phyloP scores from a whole-genome alignment of 2,329 filamentous ascomycete species.

The Curvularia sp. region DNA sequence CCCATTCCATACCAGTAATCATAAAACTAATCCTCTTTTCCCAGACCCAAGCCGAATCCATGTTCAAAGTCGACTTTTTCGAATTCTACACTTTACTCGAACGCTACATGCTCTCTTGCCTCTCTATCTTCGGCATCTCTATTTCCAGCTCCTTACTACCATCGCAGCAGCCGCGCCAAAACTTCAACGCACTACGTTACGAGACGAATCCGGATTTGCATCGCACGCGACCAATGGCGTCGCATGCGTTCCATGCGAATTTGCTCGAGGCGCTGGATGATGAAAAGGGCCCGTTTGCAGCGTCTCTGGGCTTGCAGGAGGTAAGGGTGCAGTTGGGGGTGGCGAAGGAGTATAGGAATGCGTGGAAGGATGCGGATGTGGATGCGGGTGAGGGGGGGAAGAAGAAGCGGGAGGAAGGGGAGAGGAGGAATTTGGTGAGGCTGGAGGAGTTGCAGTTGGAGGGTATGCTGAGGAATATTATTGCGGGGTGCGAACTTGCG shows the following conservation, averaged over 20 bases:
- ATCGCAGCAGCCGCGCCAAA: conserved; percentile 13
- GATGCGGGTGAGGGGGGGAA: too few species aligned
- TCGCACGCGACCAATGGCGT: conserved; percentile 30
- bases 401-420: conserved; percentile 14
- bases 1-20: too few species aligned
- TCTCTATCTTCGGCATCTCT: conserved; percentile 67
- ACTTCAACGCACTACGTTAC: conserved; percentile 43
- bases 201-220: conserved; percentile 40
- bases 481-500: conserved; percentile 66
- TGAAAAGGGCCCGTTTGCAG: conserved; percentile 63
- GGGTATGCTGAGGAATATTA: conserved; percentile 64
- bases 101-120: conserved; percentile 70
- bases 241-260: conserved; percentile 72
- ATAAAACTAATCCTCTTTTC: too few species aligned
- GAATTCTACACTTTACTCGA: conserved; percentile 78
- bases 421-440: conserved; percentile 42
- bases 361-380: conserved; percentile 74
- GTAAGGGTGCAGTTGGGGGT: conserved; percentile 66
- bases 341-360: conserved; percentile 74
- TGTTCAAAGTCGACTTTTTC: conserved; percentile 81
- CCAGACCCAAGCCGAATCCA: conserved; percentile 52
- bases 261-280: conserved; percentile 68
- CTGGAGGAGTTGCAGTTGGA: conserved; percentile 69
- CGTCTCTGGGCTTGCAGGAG: conserved; percentile 61
- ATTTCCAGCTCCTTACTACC: conserved; percentile 47